Conservation (phyloP, 2,329 filamentous ascomycete genomes). For the Dactylonectria macrodidyma region DNA sequence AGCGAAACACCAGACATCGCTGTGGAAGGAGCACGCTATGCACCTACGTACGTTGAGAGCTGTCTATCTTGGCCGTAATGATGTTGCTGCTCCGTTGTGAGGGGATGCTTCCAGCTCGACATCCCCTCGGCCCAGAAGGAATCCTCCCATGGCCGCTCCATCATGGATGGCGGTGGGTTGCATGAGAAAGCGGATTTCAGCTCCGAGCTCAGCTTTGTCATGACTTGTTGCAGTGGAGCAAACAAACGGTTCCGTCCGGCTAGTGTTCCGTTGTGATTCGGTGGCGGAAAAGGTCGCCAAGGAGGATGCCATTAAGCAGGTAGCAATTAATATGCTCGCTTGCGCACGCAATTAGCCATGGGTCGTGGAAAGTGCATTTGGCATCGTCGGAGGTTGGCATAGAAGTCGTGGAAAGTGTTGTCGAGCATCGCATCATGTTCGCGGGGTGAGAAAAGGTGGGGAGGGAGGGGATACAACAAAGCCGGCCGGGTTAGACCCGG, state of each 20-base stretch:
- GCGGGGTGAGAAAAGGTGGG: background rate
- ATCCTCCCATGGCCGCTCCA: conserved; percentile 10
- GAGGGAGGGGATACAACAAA: background rate
- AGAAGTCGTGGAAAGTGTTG: background rate
- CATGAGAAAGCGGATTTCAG: conserved; percentile 12
- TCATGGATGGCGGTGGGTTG: conserved; percentile 28
- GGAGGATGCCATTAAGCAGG: background rate
- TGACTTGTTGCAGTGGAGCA: conserved; percentile 22
- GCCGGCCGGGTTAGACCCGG: conserved; percentile 33
- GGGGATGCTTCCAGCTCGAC: background rate
- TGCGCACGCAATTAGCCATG: background rate
- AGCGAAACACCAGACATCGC: background rate
- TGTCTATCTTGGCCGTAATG: background rate
- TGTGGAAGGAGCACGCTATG: background rate
- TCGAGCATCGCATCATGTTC: conserved; percentile 4
- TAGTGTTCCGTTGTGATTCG: background rate
- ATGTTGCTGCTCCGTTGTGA: background rate
- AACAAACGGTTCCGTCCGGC: background rate
- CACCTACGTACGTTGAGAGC: background rate
- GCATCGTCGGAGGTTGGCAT: background rate
- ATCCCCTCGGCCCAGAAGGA: background rate
- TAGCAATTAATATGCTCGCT: background rate
- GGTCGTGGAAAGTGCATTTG: background rate
- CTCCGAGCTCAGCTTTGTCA: conserved; percentile 21
- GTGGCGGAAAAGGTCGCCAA: background rate